Base-by-base conservation (phyloP, 176 grass and related monocot species). In the Phoenix dactylifera region DNA sequence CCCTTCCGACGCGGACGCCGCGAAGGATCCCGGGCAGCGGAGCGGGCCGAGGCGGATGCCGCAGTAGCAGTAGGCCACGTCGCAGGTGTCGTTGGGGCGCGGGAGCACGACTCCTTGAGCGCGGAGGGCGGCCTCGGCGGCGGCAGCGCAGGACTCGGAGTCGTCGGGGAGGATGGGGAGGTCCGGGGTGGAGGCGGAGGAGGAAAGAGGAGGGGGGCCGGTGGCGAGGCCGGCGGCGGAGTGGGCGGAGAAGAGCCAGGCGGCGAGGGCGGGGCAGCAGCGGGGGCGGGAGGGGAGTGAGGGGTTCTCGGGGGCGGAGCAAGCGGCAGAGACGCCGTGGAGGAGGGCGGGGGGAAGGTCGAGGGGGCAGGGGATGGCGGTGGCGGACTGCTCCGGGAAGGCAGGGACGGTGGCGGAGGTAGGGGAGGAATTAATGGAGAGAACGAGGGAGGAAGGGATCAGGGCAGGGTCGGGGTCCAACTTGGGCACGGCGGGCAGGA, bases 371-470 rank as follows among this genome's bases (percentile, higher is more conserved):
- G 93, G 79, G 4, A 77, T 60, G 29, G 59, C 73, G 22, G 75
- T 35, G 62, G 90, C 70, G 4, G 94, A 92, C 75, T 98, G 94
- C 59, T 98, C 94, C 4, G 88, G 93, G 84, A 98, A 98, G 28
- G 94, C 94, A 54, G 94, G 93, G 77, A 98, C 89, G 66, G 84
- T 98, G 68, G 67, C 68, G 1, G 54, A 26, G 25, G 26, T 44
- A 12, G 35, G 18, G 16, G 59, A 18, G 30, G 26, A 23, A 0
- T 20, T 20, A 20, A 65, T 26, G 20, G 58, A 0, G 74, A 65
- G 5, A 64, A 71, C 14, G 83, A 76, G 0, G 84, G 87, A 22
- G 20, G 65, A 3, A 25, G 32, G 52, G 52, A 57, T n/a, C 1
- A 52, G 51, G 25, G 65, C 65, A 9, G 65, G 65, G 18, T 56